phyloP scores from a whole-genome alignment of 1,284 basidiomycete genomes.

The Moesziomyces parantarcticus region DNA sequence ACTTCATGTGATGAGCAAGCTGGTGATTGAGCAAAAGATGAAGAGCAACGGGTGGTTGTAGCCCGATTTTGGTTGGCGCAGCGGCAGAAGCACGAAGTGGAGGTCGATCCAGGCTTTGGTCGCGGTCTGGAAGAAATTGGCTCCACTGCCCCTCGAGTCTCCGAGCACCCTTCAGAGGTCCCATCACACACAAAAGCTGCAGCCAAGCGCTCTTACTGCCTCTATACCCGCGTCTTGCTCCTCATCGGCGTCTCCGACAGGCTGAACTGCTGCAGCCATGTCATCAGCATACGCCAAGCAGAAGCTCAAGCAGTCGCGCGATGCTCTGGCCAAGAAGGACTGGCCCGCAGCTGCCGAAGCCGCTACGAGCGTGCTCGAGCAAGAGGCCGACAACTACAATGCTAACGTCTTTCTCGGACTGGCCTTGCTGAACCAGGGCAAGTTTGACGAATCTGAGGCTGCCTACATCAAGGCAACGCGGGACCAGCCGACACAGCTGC shows the following conservation, averaged over 20 bases:
- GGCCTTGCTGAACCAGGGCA: constrained; percentile 52
- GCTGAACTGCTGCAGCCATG: constrained; percentile 18
- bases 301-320: constrained; percentile 60
- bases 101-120: neutral
- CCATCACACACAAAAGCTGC: too few relatives aligned
- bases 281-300: constrained; percentile 51
- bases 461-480: constrained; percentile 67
- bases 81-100: neutral
- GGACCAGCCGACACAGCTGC: constrained; percentile 58
- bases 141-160: neutral
- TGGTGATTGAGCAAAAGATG: neutral
- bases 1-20: too few relatives aligned
- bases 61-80: neutral
- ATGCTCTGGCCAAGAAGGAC: constrained; percentile 54
- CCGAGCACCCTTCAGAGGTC: neutral
- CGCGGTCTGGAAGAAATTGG: neutral
- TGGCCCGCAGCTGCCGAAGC: constrained; percentile 48
- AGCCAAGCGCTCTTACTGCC: neutral
- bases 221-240: neutral
- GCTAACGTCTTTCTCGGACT: constrained; percentile 64
- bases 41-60: neutral
- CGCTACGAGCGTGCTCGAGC: constrained; percentile 52
- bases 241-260: neutral
- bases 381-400: constrained; percentile 63
- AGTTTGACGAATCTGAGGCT: constrained; percentile 49